phyloP scores from a whole-genome alignment of 352 stramenopile genomes.

The Pythium vanterpoolii region DNA sequence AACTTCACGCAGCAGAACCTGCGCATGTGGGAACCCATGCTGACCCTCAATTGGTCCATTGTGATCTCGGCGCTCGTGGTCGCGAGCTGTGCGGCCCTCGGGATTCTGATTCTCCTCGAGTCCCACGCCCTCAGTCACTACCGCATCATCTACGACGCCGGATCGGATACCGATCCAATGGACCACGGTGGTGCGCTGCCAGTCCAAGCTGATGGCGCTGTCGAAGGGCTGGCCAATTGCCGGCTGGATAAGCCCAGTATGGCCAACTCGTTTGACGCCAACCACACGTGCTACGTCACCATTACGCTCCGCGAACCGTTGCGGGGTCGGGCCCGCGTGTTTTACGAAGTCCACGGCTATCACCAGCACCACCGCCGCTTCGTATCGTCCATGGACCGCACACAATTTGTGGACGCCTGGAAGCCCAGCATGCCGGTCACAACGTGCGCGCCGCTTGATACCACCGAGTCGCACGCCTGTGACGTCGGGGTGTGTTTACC shows the following conservation, averaged over 20 bases:
- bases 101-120: slow-evolving; percentile 43
- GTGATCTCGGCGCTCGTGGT: slow-evolving; percentile 45
- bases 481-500: slow-evolving; percentile 35
- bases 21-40: slow-evolving; percentile 69
- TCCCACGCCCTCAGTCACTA: slow-evolving; percentile 49
- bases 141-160: slow-evolving; percentile 62
- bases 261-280: slow-evolving; percentile 67
- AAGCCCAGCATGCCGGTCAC: slow-evolving; percentile 31
- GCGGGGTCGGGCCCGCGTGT: slow-evolving; percentile 33
- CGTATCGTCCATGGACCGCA: slow-evolving; percentile 61
- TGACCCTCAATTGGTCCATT: slow-evolving; percentile 65
- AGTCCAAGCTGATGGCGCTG: slow-evolving; percentile 30
- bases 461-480: slow-evolving; percentile 33
- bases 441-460: slow-evolving; percentile 51
- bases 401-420: slow-evolving; percentile 66
- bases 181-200: slow-evolving; percentile 23
- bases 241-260: slow-evolving; percentile 30
- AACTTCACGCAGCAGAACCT: slow-evolving; percentile 65
- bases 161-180: slow-evolving; percentile 22
- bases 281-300: slow-evolving; percentile 68
- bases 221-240: slow-evolving; percentile 51
- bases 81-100: slow-evolving; percentile 39
- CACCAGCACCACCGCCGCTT: slow-evolving; percentile 77
- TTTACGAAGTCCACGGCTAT: slow-evolving; percentile 63
- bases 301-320: slow-evolving; percentile 54